These are phyloP conservation scores for Salix dunnii DNA, from an alignment of 345 rosid genomes.

Conservation along the genomic window DNA sequence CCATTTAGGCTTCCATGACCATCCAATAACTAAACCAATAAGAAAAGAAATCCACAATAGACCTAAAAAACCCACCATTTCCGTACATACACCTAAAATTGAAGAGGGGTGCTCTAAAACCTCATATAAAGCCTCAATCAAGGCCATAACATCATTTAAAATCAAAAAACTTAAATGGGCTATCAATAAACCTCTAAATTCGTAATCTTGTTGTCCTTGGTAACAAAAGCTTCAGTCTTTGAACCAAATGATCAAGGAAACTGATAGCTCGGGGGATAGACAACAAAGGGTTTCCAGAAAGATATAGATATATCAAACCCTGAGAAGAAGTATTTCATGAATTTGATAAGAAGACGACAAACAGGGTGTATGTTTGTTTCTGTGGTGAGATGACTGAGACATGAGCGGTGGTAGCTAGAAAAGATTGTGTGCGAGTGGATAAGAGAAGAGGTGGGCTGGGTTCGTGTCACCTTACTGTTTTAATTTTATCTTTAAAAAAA, in stretches of 20 bases:
- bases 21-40: slow-evolving; percentile 54
- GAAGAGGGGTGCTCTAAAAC: slow-evolving; percentile 3
- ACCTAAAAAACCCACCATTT: slow-evolving; percentile 24
- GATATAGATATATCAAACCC: background rate
- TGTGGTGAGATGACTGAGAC: background rate
- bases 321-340: background rate
- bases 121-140: slow-evolving; percentile 17
- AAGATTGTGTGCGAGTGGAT: background rate
- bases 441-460: background rate
- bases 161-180: background rate
- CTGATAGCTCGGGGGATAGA: background rate
- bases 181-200: background rate
- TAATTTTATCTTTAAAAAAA: no score
- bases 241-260: background rate
- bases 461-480: background rate
- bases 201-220: background rate
- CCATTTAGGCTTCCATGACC: slow-evolving; percentile 72
- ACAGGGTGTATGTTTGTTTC: background rate
- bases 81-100: slow-evolving; percentile 26
- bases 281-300: background rate
- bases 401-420: background rate
- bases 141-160: slow-evolving; percentile 24
- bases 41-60: slow-evolving; percentile 53
- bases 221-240: background rate
- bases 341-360: background rate